Percentiles rank a stretch among this genome's conserved stretches.
These are phyloP conservation scores for Boletus pseudopeckii DNA, from an alignment of 768 basidiomycete genomes.

Conservation along the genomic window DNA sequence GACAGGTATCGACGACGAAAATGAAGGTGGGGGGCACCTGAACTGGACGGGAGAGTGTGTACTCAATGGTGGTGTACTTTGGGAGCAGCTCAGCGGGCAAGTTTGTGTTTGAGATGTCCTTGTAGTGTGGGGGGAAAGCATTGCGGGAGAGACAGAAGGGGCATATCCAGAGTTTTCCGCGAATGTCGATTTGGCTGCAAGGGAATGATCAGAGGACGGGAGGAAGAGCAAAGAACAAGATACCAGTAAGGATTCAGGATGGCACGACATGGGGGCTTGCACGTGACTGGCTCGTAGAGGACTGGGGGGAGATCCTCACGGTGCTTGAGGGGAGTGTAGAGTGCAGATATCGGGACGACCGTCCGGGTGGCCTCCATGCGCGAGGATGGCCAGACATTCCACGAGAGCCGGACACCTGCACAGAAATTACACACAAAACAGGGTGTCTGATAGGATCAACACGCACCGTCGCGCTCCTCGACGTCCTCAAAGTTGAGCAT, in stretches of 20 bases:
- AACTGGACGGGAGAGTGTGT: slow-evolving; percentile 90
- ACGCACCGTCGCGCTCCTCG: slow-evolving; percentile 91
- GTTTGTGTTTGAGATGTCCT: slow-evolving; percentile 96
- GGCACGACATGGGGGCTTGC: slow-evolving; percentile 96
- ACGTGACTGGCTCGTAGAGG: slow-evolving; percentile 96
- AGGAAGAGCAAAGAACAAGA: slow-evolving; percentile 19
- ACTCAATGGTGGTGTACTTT: slow-evolving; percentile 99
- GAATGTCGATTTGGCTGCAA: slow-evolving; percentile 92
- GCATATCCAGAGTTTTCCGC: slow-evolving; percentile 99
- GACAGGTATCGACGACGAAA: slow-evolving; percentile 95
- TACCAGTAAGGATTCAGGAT: slow-evolving; percentile 98
- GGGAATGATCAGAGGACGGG: neutral
- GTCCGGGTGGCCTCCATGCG: slow-evolving; percentile 97
- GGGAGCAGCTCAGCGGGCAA: slow-evolving; percentile 93
- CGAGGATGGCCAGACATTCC: slow-evolving; percentile 99
- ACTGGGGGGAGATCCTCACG: slow-evolving; percentile 94
- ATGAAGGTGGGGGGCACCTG: slow-evolving; percentile 96
- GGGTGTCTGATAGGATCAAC: neutral
- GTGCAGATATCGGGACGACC: slow-evolving; percentile 96
- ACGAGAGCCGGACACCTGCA: slow-evolving; percentile 88
- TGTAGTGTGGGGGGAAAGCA: slow-evolving; percentile 97
- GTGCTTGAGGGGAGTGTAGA: slow-evolving; percentile 93
- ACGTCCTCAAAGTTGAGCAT: slow-evolving; percentile 95
- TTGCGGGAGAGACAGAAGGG: slow-evolving; percentile 98
- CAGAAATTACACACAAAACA: neutral